These are phyloP conservation scores for Aspergillus sp. DNA, from an alignment of 2,329 filamentous ascomycete species.

Conservation along the genomic window DNA sequence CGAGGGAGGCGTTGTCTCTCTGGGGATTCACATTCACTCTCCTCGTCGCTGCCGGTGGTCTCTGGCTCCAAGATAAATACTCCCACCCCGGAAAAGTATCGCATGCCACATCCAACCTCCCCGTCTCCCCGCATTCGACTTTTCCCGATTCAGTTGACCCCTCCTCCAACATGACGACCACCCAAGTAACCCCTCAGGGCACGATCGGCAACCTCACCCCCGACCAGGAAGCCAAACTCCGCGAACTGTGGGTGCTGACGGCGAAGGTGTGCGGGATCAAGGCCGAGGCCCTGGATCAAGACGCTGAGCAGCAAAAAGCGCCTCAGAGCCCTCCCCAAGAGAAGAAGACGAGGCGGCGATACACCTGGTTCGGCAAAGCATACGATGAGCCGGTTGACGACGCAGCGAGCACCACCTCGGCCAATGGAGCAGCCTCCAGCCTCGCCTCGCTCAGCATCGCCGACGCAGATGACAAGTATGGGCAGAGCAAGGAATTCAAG, in stretches of 20 bases:
- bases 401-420: slow-evolving; percentile 22
- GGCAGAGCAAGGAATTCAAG: slow-evolving; percentile 76
- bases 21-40: slow-evolving; percentile 29
- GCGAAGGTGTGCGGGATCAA: slow-evolving; percentile 65
- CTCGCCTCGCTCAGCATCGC: slow-evolving; percentile 30
- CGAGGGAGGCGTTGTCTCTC: slow-evolving; percentile 27
- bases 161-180: slow-evolving; percentile 24
- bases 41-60: slow-evolving; percentile 24
- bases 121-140: slow-evolving; percentile 10
- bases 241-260: slow-evolving; percentile 71
- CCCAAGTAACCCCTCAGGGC: slow-evolving; percentile 39
- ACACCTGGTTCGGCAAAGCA: slow-evolving; percentile 58
- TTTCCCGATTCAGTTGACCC: slow-evolving; percentile 28
- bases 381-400: slow-evolving; percentile 32
- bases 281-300: slow-evolving; percentile 16
- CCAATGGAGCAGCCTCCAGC: slow-evolving; percentile 29
- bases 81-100: slow-evolving; percentile 9
- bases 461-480: slow-evolving; percentile 79
- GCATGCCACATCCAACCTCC: slow-evolving; percentile 5
- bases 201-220: slow-evolving; percentile 78
- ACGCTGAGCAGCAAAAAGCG: slow-evolving; percentile 7
- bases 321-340: slow-evolving; percentile 14
- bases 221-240: slow-evolving; percentile 80
- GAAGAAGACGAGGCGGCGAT: slow-evolving; percentile 60
- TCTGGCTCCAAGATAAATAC: slow-evolving; percentile 26